Conservation (phyloP, 768 basidiomycete genomes). For the Termitomyces sp. region DNA sequence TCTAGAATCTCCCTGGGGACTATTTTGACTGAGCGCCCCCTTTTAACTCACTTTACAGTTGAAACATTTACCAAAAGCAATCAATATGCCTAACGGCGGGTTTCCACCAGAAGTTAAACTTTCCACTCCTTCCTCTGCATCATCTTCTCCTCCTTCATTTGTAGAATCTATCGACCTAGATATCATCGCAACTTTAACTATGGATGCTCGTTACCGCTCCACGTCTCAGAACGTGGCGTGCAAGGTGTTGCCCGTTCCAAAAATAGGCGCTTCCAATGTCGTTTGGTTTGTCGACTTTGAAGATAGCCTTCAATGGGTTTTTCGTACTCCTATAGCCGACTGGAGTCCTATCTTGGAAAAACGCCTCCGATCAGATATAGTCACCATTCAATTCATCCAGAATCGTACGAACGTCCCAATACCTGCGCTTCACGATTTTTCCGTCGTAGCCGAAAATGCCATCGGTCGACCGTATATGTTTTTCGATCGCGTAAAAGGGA, state of each 20-base stretch:
- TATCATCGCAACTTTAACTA: neutral
- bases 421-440: neutral
- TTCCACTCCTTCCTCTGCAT: no score
- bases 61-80: no score
- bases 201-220: neutral
- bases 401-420: neutral
- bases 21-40: no score
- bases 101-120: no score
- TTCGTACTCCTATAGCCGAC: neutral
- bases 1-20: no score
- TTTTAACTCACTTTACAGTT: no score
- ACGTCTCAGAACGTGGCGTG: neutral
- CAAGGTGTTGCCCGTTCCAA: neutral
- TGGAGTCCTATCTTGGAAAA: neutral
- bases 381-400: neutral
- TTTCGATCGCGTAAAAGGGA: neutral
- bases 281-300: neutral
- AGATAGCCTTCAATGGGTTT: neutral
- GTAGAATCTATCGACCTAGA: neutral
- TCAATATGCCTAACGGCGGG: no score
- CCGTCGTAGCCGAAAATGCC: neutral
- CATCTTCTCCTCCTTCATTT: neutral
- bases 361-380: neutral
- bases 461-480: neutral
- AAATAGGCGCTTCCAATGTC: neutral